A percentile compares a stretch with the other conserved stretches of the same genome.
Conservation (phyloP, 208 protist genomes). For the Borovskyia barvae region DNA sequence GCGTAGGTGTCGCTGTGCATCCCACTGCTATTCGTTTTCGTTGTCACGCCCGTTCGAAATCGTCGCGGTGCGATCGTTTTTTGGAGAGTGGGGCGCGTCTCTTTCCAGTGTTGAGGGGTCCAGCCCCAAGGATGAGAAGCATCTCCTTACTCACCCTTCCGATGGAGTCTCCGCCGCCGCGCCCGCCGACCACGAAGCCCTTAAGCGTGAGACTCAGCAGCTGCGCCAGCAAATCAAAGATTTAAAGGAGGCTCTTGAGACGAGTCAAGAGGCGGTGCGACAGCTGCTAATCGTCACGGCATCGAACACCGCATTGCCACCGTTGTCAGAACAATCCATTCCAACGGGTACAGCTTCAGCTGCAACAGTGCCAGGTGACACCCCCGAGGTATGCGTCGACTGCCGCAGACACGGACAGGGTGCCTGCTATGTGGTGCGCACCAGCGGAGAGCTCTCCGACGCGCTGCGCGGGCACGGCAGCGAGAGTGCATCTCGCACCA, state of each 20-base stretch:
- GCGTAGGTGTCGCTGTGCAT: too few relatives aligned
- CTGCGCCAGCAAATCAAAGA: slow-evolving; percentile 20
- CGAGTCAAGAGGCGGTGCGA: slow-evolving; percentile 23
- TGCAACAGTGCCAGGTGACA: neutral
- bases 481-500: slow-evolving; percentile 36
- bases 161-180: neutral
- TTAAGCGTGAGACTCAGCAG: neutral
- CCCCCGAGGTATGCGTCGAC: slow-evolving; percentile 6
- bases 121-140: too few relatives aligned
- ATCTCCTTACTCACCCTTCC: neutral
- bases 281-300: slow-evolving; percentile 17
- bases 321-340: neutral
- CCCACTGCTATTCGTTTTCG: too few relatives aligned
- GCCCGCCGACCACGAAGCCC: neutral
- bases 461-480: slow-evolving; percentile 44
- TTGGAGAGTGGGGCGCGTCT: neutral
- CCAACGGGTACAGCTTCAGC: neutral
- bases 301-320: neutral
- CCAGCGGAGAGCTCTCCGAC: slow-evolving; percentile 32
- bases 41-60: too few relatives aligned
- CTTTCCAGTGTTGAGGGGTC: too few relatives aligned
- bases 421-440: slow-evolving; percentile 48
- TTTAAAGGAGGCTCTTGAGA: slow-evolving; percentile 23
- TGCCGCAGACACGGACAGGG: slow-evolving; percentile 29
- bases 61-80: too few relatives aligned